Percentiles rank a stretch among this genome's conserved stretches.
Conservation (phyloP, 768 basidiomycete species). For the Macrolepiota albuminosa region DNA sequence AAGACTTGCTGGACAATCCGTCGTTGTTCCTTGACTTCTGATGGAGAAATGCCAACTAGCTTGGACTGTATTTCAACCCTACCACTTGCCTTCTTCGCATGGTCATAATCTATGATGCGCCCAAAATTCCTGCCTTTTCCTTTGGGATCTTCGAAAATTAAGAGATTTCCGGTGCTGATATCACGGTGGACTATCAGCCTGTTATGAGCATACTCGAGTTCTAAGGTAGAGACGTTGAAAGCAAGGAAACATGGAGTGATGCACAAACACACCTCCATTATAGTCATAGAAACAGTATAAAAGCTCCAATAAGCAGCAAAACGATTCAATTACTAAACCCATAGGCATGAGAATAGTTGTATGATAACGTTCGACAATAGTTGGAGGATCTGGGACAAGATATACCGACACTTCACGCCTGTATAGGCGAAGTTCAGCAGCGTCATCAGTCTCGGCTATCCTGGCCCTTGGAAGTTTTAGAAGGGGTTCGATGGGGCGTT, state of each 20-base stretch:
- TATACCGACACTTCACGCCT: neutral
- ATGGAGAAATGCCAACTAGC: neutral
- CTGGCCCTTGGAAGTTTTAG: no score
- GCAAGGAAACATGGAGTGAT: neutral
- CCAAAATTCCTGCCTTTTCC: neutral
- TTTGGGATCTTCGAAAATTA: no score
- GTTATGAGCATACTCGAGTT: neutral
- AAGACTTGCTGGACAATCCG: rapidly evolving
- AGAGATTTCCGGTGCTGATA: neutral
- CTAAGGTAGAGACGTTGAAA: neutral
- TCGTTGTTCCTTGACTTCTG: neutral
- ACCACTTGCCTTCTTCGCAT: no score
- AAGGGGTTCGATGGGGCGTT: neutral
- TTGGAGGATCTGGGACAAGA: neutral
- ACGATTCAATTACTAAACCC: neutral
- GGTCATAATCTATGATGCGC: no score
- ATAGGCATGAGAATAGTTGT: neutral
- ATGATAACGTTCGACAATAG: neutral
- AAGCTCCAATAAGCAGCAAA: neutral
- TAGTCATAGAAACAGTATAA: neutral
- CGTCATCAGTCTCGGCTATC: neutral
- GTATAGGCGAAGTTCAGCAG: neutral
- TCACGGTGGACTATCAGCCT: neutral
- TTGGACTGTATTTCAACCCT: neutral
- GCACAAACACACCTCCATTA: neutral